Evolutionary conservation across 176 grass and related monocot species (phyloP).

Genomic region (Leersia perrieri): DNA sequence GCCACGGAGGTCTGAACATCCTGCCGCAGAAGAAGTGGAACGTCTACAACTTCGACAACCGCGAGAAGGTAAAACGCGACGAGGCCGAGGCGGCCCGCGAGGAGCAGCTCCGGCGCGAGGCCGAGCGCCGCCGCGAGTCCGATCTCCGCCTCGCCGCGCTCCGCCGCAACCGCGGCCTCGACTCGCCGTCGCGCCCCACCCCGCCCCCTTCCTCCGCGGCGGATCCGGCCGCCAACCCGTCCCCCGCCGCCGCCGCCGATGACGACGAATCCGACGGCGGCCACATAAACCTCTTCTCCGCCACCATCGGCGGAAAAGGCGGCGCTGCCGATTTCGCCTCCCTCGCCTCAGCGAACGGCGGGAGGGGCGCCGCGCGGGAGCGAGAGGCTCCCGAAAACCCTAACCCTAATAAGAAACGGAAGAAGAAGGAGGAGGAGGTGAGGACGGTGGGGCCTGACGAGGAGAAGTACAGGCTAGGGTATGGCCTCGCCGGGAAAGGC

Average conservation of each 20-base stretch:
- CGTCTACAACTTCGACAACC: constrained; percentile 94
- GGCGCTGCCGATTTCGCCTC: constrained; percentile 51
- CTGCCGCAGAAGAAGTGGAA: constrained; percentile 99
- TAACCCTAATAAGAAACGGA: constrained; percentile 68
- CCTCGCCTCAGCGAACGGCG: constrained; percentile 44
- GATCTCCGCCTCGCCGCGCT: constrained; percentile 67
- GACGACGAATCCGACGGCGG: constrained; percentile 28
- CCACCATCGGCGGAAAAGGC: constrained; percentile 34
- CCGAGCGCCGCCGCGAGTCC: constrained; percentile 67
- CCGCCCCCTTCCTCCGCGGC: not conserved
- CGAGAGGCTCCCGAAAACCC: constrained; percentile 11
- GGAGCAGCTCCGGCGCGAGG: constrained; percentile 82
- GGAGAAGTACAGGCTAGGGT: constrained; percentile 90
- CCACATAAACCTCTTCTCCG: constrained; percentile 86
- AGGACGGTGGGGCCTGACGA: constrained; percentile 71
- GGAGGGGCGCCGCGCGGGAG: constrained; percentile 44
- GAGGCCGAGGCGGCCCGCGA: constrained; percentile 86
- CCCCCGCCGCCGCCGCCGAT: constrained; percentile 1
- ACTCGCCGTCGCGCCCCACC: not conserved
- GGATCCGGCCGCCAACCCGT: not conserved
- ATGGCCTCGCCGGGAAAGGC: constrained; percentile 82
- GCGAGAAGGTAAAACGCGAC: constrained; percentile 85
- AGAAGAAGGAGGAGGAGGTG: constrained; percentile 63
- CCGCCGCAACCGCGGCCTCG: constrained; percentile 53
- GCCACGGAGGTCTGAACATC: constrained; percentile 91